Base-by-base conservation (phyloP, 129 eudicot species). In the Tagetes erecta region DNA sequence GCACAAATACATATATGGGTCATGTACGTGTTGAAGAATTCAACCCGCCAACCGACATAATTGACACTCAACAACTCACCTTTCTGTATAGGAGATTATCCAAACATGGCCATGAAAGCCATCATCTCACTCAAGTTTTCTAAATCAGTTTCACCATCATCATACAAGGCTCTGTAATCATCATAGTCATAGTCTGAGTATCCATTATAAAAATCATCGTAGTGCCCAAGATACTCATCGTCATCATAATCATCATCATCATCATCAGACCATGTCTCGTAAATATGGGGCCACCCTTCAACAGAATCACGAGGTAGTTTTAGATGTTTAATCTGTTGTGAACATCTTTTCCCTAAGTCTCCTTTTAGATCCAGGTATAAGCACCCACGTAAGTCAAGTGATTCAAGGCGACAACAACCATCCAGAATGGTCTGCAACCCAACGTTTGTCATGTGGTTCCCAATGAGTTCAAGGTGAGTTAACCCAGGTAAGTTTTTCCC, bases 401-500 rank as follows among this genome's bases (percentile, higher is more conserved):
- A 34, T 36, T 60, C 67, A 60, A 60, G 67, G 67, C 4, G 44
- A 34, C n/a, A 10, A 36, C 67, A 60, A 10, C 44, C 42, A 36
- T 60, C 44, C 20, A 60, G 30, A 60, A 60, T 35, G 9, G 67
- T 44, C 67, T 60, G 42, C 67, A 60, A 36, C 67, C 67, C 67
- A 35, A 11, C 13, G 39, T 60, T 60, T 1, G 42, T 34, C 27
- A 60, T 35, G 42, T 10, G 35, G 30, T 60, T 35, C 13, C 67
- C 67, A 35, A 35, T 36, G 44, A 60, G 44, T 60, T 60, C 67
- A 35, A 60, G 41, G 27, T 60, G 27, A 12, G 42, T 60, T 35
- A 60, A 60, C 67, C n/a, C 27, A 11, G 44, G 42, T 12, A 60
- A 12, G 8, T 35, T 60, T 35, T 60, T 35, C 44, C 42, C 67